Evolutionary conservation across 2,329 filamentous ascomycete genomes (phyloP).

Genomic region (Beauveria sp.): DNA sequence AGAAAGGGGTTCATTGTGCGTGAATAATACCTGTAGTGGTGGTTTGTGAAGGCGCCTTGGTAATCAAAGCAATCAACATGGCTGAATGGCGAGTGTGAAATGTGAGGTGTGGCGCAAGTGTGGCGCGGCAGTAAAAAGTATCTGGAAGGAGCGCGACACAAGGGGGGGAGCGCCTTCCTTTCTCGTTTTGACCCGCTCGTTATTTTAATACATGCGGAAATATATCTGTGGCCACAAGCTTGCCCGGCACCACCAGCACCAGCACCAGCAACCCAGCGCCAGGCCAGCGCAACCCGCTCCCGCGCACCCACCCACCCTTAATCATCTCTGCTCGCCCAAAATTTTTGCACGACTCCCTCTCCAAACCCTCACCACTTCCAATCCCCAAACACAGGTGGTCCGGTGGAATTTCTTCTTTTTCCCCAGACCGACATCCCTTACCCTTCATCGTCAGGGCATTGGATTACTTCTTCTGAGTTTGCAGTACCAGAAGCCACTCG

Average conservation of each 20-base stretch:
- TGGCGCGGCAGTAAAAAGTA: background rate
- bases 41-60: too few species aligned
- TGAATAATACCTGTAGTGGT: too few species aligned
- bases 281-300: background rate
- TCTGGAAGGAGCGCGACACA: background rate
- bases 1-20: background rate
- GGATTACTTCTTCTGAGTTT: slow-evolving; percentile 11
- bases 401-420: slow-evolving; percentile 8
- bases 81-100: background rate
- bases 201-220: too few species aligned
- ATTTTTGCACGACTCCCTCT: slow-evolving; percentile 7
- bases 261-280: too few species aligned
- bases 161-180: background rate
- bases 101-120: background rate
- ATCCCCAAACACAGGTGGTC: slow-evolving; percentile 12
- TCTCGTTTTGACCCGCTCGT: background rate
- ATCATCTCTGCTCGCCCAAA: slow-evolving; percentile 8
- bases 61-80: background rate
- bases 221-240: background rate
- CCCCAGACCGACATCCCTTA: slow-evolving; percentile 11
- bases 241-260: background rate
- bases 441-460: slow-evolving; percentile 11
- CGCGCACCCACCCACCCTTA: slow-evolving; percentile 4
- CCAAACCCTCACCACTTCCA: slow-evolving; percentile 11
- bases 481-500: slow-evolving; percentile 4